Conservation (phyloP, 2,329 filamentous ascomycete genomes). For the Pseudogymnoascus sp. region DNA sequence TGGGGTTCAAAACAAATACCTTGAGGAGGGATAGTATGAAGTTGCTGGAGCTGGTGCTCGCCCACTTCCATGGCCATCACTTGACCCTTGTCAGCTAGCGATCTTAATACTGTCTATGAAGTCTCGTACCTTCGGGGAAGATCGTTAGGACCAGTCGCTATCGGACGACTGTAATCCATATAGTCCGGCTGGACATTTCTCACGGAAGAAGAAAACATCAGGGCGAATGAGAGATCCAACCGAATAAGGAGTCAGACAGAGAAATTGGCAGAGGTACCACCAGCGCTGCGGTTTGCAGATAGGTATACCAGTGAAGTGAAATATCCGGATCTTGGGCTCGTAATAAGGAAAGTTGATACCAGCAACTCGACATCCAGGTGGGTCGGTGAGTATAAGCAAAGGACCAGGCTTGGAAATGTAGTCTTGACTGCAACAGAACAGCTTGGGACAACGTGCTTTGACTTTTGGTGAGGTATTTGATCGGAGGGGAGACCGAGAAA, state of each 20-base stretch:
- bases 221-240: constrained; percentile 10
- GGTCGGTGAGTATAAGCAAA: constrained; percentile 1
- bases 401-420: neutral
- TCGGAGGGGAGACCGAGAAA: constrained; percentile 7
- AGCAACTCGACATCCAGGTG: constrained; percentile 4
- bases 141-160: constrained; percentile 23
- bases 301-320: constrained; percentile 8
- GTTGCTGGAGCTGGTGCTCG: constrained; percentile 19
- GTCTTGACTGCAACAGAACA: constrained; percentile 1
- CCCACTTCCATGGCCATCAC: constrained; percentile 25
- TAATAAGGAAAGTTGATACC: constrained; percentile 13
- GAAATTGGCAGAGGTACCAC: constrained; percentile 8
- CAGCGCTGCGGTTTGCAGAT: constrained; percentile 8
- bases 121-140: constrained; percentile 29
- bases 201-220: constrained; percentile 11
- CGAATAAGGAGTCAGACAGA: constrained; percentile 10
- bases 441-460: neutral
- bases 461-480: neutral
- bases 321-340: constrained; percentile 6
- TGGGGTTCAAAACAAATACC: constrained; percentile 25
- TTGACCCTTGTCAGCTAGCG: constrained; percentile 25
- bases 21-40: constrained; percentile 27
- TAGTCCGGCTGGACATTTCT: constrained; percentile 31
- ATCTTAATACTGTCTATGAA: constrained; percentile 13
- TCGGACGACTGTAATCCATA: constrained; percentile 22